Evolutionary conservation across 2,329 filamentous ascomycete species (phyloP).

Genomic region (Chrysosporium queenslandicum): DNA sequence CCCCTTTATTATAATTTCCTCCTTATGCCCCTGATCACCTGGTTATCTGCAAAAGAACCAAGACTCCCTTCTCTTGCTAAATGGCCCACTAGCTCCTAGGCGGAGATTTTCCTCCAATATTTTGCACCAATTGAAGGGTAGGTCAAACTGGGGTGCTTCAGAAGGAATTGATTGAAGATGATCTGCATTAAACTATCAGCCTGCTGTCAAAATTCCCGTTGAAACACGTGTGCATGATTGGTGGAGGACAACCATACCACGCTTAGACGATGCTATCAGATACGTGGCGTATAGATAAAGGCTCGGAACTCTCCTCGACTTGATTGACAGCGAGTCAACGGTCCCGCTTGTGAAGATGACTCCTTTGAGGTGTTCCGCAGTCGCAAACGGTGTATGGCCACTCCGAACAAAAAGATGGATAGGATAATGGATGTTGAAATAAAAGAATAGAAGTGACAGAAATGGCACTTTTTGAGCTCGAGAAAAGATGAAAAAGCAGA

Average conservation of each 20-base stretch:
- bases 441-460: neutral
- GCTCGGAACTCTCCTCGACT: neutral
- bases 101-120: neutral
- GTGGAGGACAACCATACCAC: neutral
- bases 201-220: neutral
- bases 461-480: neutral
- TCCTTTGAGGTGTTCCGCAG: neutral
- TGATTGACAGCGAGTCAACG: neutral
- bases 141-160: too few relatives aligned
- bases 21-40: neutral
- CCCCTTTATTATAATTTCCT: neutral
- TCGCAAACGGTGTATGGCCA: neutral
- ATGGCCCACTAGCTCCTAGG: neutral
- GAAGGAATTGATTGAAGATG: neutral
- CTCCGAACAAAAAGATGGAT: neutral
- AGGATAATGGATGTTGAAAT: neutral
- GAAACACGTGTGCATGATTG: neutral
- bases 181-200: neutral
- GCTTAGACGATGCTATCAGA: neutral
- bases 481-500: neutral
- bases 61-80: neutral
- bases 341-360: neutral
- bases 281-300: neutral
- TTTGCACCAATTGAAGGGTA: neutral
- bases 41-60: neutral